Base-by-base conservation (phyloP, 306 rosid species). In the Cicer chorassanicum region DNA sequence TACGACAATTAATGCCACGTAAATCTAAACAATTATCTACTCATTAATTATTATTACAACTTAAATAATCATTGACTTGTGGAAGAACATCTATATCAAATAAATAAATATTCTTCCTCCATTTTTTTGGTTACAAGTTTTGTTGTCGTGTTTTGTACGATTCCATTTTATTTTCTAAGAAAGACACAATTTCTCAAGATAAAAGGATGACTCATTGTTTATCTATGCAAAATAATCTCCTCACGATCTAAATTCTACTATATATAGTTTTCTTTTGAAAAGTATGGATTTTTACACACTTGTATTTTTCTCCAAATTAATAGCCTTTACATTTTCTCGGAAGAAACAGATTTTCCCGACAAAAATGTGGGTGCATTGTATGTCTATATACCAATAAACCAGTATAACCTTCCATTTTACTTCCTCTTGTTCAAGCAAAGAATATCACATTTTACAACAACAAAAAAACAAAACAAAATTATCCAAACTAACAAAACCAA, bases 261-360 rank as follows among this genome's bases (percentile, higher is more conserved):
- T 51, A 51, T 51, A 51, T 51, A 51, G 57, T 19, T 14, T 51
- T 1, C 21, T 14, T 51, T 51, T 24, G 57, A 15, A 51, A 51
- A 51, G 18, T 16, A 15, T 51, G 24, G 24, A 51, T 6, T 51
- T 14, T 7, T 51, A 51, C 16, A 15, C 57, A 15, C 15, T 51
- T 51, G 57, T 51, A 15, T 51, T 8, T 51, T 16, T 51, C 57
- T 51, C 57, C 57, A 51, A 51, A 51, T 16, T 54, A 54, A 18
- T 54, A 18, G 34, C 13, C 29, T 8, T 54, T 54, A 7, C 36
- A 55, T 55, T 55, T 55, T 55, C 36, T 55, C 12, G 8, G 38
- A 55, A 55, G 61, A 55, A 6, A 51, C 24, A 18, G 13, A 8
- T 19, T 54, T 55, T 21, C 61, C 12, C 38, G 11, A 9, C 7